phyloP scores from a whole-genome alignment of 352 stramenopile genomes.

The Globisporangium megalacanthum region DNA sequence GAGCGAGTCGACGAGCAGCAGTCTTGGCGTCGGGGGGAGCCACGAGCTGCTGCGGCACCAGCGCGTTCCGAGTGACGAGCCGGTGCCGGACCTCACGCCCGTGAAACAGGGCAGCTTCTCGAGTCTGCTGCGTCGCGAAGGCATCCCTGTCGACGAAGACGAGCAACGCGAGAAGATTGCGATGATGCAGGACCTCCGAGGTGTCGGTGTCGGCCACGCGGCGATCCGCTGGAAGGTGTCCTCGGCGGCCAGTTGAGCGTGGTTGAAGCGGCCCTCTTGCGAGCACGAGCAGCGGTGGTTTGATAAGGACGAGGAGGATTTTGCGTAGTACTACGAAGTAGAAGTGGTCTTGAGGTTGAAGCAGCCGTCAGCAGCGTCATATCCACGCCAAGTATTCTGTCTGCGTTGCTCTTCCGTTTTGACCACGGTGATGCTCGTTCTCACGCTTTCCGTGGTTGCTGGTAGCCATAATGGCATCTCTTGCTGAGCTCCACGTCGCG shows the following conservation, averaged over 20 bases:
- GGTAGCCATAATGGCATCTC: too few species aligned
- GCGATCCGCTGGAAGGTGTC: slow-evolving; percentile 16
- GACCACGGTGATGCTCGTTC: too few species aligned
- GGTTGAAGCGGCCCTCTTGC: not conserved
- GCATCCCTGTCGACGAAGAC: slow-evolving; percentile 45
- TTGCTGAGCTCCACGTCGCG: too few species aligned
- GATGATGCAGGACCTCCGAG: slow-evolving; percentile 34
- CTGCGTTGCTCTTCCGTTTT: too few species aligned
- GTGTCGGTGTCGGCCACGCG: slow-evolving; percentile 21
- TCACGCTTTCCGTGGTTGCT: too few species aligned
- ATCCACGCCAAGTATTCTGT: too few species aligned
- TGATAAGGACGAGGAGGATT: too few species aligned
- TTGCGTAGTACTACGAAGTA: too few species aligned
- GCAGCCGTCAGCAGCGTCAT: too few species aligned
- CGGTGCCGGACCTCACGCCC: slow-evolving; percentile 28
- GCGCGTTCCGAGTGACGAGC: not conserved
- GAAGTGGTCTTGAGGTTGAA: too few species aligned
- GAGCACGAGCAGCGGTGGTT: not conserved
- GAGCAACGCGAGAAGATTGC: slow-evolving; percentile 22
- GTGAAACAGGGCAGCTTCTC: slow-evolving; percentile 37
- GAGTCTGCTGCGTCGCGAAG: slow-evolving; percentile 35
- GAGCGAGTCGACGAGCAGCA: not conserved
- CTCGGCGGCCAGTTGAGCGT: not conserved
- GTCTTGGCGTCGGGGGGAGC: not conserved
- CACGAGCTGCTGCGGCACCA: slow-evolving; percentile 2